Percentiles rank a stretch among this genome's conserved stretches.
These are phyloP conservation scores for Phaeosphaeriaceae sp. DNA, from an alignment of 2,329 filamentous ascomycete genomes.

Conservation along the genomic window DNA sequence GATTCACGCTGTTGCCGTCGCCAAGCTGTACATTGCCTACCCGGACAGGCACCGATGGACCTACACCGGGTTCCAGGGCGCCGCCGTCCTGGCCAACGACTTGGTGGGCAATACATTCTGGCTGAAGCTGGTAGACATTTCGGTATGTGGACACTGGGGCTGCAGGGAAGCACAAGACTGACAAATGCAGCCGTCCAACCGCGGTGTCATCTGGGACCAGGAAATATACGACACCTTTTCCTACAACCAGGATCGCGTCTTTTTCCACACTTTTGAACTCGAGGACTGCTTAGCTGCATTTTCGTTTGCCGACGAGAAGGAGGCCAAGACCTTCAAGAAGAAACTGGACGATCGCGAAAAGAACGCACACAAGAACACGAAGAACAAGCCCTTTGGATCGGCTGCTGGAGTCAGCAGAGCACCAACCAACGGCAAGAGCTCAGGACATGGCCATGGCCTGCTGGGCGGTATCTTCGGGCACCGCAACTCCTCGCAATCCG, in stretches of 20 bases:
- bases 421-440: slow-evolving; percentile 37
- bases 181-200: slow-evolving; percentile 60
- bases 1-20: slow-evolving; percentile 94
- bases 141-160: slow-evolving; percentile 64
- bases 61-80: slow-evolving; percentile 91
- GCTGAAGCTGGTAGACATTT: slow-evolving; percentile 97
- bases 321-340: slow-evolving; percentile 95
- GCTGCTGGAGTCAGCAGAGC: slow-evolving; percentile 31
- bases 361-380: slow-evolving; percentile 89
- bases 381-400: slow-evolving; percentile 73
- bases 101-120: slow-evolving; percentile 94
- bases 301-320: slow-evolving; percentile 95
- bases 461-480: slow-evolving; percentile 61
- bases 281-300: slow-evolving; percentile 89
- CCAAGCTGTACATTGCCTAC: slow-evolving; percentile 90
- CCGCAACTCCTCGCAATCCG: slow-evolving; percentile 54
- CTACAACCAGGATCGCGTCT: slow-evolving; percentile 96
- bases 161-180: slow-evolving; percentile 10
- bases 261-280: slow-evolving; percentile 97
- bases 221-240: slow-evolving; percentile 95
- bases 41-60: slow-evolving; percentile 88
- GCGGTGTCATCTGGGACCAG: slow-evolving; percentile 60
- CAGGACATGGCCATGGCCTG: slow-evolving; percentile 47
- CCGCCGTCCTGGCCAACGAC: slow-evolving; percentile 89
- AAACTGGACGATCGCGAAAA: slow-evolving; percentile 97